Conservation (phyloP, 805 yeast genomes). For the Kurtzmaniella cleridarum region DNA sequence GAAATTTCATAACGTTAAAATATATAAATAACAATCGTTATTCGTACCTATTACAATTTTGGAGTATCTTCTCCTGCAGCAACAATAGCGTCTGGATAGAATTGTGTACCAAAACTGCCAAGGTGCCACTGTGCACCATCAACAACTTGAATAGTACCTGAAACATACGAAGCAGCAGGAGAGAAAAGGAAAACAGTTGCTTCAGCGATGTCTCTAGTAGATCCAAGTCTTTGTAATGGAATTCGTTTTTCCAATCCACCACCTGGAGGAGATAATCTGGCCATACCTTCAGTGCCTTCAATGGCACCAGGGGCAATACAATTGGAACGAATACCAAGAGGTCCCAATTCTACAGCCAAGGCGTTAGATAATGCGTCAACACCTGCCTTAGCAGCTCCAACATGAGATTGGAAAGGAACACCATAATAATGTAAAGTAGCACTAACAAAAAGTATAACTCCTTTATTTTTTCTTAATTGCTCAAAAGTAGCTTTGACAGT, state of each 20-base stretch:
- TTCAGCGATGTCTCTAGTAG: conserved; percentile 76
- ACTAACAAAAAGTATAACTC: conserved; percentile 70
- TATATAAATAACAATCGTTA: too few relatives aligned
- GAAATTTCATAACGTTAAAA: too few relatives aligned
- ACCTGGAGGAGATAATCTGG: conserved; percentile 50
- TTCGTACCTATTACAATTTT: conserved; percentile 13
- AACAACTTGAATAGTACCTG: conserved; percentile 74
- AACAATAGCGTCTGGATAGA: conserved; percentile 29
- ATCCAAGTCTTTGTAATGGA: conserved; percentile 66
- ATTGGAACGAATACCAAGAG: conserved; percentile 77
- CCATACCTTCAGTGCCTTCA: conserved; percentile 80
- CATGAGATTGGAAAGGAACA: conserved; percentile 83
- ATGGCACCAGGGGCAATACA: conserved; percentile 92
- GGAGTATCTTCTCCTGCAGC: conserved; percentile 23
- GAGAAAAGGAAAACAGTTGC: conserved; percentile 81
- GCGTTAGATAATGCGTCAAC: conserved; percentile 82
- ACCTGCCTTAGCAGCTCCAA: conserved; percentile 95
- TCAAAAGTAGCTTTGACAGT: conserved; percentile 78
- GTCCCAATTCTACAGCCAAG: conserved; percentile 87
- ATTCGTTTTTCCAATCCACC: conserved; percentile 38
- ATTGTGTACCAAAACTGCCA: conserved; percentile 37
- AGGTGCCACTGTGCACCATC: conserved; percentile 93
- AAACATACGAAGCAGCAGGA: conserved; percentile 71
- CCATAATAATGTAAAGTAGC: conserved; percentile 91
- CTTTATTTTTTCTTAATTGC: conserved; percentile 60